Evolutionary conservation across 495 filamentous ascomycete genomes (phyloP).

Genomic region (Opeltia flavorubescens): DNA sequence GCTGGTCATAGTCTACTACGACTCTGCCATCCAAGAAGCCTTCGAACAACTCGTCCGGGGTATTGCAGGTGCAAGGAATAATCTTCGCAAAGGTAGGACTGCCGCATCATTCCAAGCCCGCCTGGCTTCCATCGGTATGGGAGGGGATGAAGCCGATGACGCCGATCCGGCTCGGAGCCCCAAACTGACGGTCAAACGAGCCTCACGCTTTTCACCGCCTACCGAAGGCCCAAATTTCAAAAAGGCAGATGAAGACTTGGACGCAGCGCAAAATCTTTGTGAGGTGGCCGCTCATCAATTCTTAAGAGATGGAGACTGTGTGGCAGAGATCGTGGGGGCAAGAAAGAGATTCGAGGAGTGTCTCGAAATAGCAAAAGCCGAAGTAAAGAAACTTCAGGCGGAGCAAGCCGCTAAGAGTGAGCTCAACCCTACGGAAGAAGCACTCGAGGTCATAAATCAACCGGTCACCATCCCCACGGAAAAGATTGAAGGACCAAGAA

Average conservation of each 20-base stretch:
- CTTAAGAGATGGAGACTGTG: slow-evolving; percentile 69
- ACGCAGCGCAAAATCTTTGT: slow-evolving; percentile 64
- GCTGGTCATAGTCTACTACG: slow-evolving; percentile 81
- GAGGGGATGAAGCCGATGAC: background rate
- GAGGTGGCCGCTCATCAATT: slow-evolving; percentile 81
- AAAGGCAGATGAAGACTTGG: slow-evolving; percentile 57
- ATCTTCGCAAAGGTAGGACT: slow-evolving; percentile 69
- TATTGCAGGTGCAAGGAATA: slow-evolving; percentile 66
- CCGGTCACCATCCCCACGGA: background rate
- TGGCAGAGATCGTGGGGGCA: slow-evolving; percentile 54
- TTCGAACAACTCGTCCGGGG: slow-evolving; percentile 71
- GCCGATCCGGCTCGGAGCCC: slow-evolving; percentile 2
- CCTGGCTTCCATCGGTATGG: slow-evolving; percentile 11
- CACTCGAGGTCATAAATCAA: background rate
- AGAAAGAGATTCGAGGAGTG: slow-evolving; percentile 37
- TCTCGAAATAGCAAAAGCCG: slow-evolving; percentile 24
- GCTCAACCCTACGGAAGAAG: background rate
- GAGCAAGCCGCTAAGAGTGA: slow-evolving; percentile 14
- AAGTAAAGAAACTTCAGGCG: slow-evolving; percentile 25
- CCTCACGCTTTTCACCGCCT: background rate
- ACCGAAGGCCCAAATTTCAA: slow-evolving; percentile 37
- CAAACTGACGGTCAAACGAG: slow-evolving; percentile 2
- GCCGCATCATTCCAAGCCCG: slow-evolving; percentile 29
- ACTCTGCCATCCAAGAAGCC: slow-evolving; percentile 65
- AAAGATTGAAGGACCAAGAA: slow-evolving; percentile 1